A percentile compares a stretch with the other conserved stretches of the same genome.
phyloP scores from a whole-genome alignment of 495 filamentous ascomycete species.

The Hypoxylon lienhwacheense region DNA sequence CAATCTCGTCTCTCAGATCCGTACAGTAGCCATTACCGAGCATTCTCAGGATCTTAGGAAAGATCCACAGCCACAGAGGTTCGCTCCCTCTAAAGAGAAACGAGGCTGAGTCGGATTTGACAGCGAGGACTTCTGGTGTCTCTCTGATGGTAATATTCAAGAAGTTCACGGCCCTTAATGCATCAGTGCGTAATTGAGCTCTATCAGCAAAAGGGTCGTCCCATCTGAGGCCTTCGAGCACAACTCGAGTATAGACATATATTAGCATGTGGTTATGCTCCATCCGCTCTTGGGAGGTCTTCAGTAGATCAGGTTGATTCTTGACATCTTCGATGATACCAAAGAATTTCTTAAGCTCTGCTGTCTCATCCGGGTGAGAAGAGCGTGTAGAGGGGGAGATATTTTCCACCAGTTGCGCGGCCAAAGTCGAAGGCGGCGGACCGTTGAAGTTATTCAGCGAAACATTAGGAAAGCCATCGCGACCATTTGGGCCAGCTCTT shows the following conservation, averaged over 20 bases:
- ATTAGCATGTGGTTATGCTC: conserved; percentile 81
- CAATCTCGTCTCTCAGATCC: conserved; percentile 50
- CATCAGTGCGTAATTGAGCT: conserved; percentile 60
- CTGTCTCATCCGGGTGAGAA: conserved; percentile 46
- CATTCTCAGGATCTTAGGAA: conserved; percentile 62
- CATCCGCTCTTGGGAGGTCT: conserved; percentile 62
- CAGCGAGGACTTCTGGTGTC: conserved; percentile 70
- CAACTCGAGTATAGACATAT: conserved; percentile 77
- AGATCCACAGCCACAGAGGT: conserved; percentile 79
- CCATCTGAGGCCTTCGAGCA: conserved; percentile 64
- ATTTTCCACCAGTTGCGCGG: conserved; percentile 64
- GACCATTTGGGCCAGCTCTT: conserved; percentile 26
- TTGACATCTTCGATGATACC: conserved; percentile 47
- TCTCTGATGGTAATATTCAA: conserved; percentile 72
- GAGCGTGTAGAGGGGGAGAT: conserved; percentile 48
- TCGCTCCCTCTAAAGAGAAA: conserved; percentile 55
- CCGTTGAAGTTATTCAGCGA: conserved; percentile 25
- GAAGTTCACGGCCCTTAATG: conserved; percentile 64
- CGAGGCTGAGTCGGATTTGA: conserved; percentile 39
- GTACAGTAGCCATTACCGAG: conserved; percentile 52
- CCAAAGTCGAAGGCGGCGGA: conserved; percentile 68
- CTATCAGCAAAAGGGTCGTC: conserved; percentile 63
- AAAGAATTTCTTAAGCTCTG: conserved; percentile 48
- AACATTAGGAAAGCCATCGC: conserved; percentile 26
- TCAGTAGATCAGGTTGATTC: conserved; percentile 43